Evolutionary conservation across 208 protist species (phyloP).

Genomic region (Acanthamoeba culbertsoni): DNA sequence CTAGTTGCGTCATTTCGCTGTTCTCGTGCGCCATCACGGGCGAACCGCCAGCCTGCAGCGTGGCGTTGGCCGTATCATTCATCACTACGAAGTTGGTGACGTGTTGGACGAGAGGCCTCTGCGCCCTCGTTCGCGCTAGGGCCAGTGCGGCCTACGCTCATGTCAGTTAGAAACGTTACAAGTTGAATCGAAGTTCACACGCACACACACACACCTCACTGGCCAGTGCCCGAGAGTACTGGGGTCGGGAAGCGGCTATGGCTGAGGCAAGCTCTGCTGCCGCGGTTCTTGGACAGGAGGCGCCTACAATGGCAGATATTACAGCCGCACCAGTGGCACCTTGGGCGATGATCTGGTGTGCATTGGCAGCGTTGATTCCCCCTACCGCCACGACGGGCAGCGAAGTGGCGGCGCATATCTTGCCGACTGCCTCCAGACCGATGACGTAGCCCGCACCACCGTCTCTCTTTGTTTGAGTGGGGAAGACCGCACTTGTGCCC

Average conservation of each 20-base stretch:
- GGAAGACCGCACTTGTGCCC: conserved; percentile 55
- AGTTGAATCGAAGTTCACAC: neutral
- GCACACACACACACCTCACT: neutral
- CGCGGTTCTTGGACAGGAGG: neutral
- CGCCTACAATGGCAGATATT: conserved; percentile 1
- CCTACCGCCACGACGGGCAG: conserved; percentile 54
- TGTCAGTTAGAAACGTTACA: neutral
- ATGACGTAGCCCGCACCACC: neutral
- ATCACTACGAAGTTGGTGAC: conserved; percentile 40
- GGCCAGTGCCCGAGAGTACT: neutral
- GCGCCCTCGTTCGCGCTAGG: neutral
- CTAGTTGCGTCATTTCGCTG: neutral
- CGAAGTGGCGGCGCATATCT: neutral
- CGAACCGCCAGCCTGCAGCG: neutral
- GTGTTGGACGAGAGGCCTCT: neutral
- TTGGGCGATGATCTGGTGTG: neutral
- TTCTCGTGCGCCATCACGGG: conserved; percentile 37
- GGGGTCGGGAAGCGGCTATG: neutral
- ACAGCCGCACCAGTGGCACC: conserved; percentile 44
- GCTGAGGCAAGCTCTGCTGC: neutral
- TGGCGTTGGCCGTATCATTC: conserved; percentile 31
- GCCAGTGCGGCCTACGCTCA: neutral
- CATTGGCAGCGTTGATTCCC: conserved; percentile 45
- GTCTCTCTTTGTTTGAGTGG: conserved; percentile 56
- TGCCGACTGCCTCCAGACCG: neutral